Evolutionary conservation across 1,284 basidiomycete species (phyloP).

Genomic region (Ceratorhiza oryzae-sativae): DNA sequence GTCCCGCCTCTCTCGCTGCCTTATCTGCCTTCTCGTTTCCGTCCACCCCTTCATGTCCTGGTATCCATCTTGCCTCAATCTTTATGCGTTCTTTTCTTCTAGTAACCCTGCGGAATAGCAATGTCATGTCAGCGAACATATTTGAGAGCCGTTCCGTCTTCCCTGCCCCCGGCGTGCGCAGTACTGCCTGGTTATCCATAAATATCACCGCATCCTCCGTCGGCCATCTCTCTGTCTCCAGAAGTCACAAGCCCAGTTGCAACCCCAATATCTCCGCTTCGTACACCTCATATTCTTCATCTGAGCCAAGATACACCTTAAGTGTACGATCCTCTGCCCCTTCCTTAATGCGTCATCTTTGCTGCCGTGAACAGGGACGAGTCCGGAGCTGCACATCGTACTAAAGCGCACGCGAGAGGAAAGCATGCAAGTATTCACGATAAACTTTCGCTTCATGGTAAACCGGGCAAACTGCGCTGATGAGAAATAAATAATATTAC

Average conservation of each 20-base stretch:
- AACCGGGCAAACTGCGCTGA: not conserved
- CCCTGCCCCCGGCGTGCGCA: no score
- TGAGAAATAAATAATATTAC: not conserved
- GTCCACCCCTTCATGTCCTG: slow-evolving; percentile 8
- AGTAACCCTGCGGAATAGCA: not conserved
- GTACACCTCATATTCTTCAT: slow-evolving; percentile 32
- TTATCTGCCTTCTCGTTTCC: slow-evolving; percentile 22
- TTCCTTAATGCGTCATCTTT: no score
- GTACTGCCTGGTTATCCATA: slow-evolving; percentile 34
- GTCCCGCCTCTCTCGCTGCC: slow-evolving; percentile 9
- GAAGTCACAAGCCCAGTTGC: slow-evolving; percentile 9
- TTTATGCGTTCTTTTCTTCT: not conserved
- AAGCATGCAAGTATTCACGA: no score
- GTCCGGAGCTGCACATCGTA: no score
- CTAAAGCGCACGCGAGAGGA: no score
- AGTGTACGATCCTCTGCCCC: no score
- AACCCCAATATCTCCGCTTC: slow-evolving; percentile 38
- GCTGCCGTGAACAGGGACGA: no score
- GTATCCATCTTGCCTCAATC: not conserved
- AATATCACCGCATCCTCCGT: not conserved
- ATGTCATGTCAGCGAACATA: not conserved
- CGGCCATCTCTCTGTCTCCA: not conserved
- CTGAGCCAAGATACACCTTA: slow-evolving; percentile 1
- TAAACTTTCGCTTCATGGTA: no score
- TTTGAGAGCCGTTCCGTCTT: not conserved